phyloP scores from a whole-genome alignment of 176 grass and related monocot genomes.

The Tillandsia leiboldiana region DNA sequence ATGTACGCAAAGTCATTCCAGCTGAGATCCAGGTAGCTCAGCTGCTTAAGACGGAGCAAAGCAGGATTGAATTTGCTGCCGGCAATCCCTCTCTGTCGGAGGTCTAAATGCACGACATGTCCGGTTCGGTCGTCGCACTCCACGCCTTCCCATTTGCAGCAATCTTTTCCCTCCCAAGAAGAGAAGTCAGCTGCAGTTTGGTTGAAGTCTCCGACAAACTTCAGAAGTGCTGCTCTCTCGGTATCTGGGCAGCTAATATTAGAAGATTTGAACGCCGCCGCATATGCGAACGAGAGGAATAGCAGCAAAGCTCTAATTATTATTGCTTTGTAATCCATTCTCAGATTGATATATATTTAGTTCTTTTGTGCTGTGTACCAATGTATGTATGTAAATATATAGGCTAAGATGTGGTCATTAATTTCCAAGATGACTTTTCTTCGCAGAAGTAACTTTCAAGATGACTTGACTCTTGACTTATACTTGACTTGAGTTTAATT shows the following conservation, averaged over 20 bases:
- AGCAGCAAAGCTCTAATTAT: neutral
- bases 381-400: neutral
- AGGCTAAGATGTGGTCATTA: too few relatives aligned
- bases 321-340: neutral
- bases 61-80: neutral
- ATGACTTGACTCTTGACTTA: too few relatives aligned
- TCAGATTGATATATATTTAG: neutral
- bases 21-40: neutral
- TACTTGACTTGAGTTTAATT: too few relatives aligned
- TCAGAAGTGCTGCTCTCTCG: slow-evolving; percentile 1
- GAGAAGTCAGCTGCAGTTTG: neutral
- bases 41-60: neutral
- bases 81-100: neutral
- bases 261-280: neutral
- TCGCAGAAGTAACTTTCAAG: too few relatives aligned
- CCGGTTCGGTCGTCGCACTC: slow-evolving; percentile 23
- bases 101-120: slow-evolving; percentile 13
- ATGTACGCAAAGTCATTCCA: neutral
- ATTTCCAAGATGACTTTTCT: too few relatives aligned
- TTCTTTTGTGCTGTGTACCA: neutral
- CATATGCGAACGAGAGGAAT: neutral
- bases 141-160: slow-evolving; percentile 36
- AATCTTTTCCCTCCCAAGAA: slow-evolving; percentile 34
- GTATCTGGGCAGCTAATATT: neutral
- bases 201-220: too few relatives aligned